These are phyloP conservation scores for Clonostachys byssicola DNA, from an alignment of 2,329 filamentous ascomycete species.

Conservation along the genomic window DNA sequence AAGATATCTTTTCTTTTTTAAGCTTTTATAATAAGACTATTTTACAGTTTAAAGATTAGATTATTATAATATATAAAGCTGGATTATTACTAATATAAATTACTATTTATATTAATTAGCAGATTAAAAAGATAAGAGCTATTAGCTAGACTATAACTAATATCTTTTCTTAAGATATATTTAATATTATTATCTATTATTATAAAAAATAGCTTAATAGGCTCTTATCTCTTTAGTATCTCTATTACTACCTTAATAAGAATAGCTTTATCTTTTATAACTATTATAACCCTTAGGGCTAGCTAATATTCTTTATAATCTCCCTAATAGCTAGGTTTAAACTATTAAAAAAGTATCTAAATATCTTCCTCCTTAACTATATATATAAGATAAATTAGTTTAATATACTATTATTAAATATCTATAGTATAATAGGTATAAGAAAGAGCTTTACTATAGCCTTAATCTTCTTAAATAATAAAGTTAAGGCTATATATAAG, in stretches of 20 bases:
- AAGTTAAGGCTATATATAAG: not conserved
- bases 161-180: not conserved
- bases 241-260: not conserved
- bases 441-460: not conserved
- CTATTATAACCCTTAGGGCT: not conserved
- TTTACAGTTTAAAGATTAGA: not conserved
- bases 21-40: not conserved
- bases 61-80: not conserved
- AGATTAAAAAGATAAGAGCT: not conserved
- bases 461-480: not conserved
- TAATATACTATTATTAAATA: not conserved
- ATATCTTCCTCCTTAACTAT: not conserved
- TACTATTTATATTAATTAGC: not conserved
- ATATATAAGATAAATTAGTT: not conserved
- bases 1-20: too few species aligned
- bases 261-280: not conserved
- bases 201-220: not conserved
- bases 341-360: not conserved
- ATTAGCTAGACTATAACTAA: not conserved
- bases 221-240: not conserved
- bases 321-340: not conserved
- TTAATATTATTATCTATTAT: not conserved
- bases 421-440: not conserved
- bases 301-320: not conserved
- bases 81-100: not conserved